Base-by-base conservation (phyloP, 306 rosid species). In the Parietaria judaica region DNA sequence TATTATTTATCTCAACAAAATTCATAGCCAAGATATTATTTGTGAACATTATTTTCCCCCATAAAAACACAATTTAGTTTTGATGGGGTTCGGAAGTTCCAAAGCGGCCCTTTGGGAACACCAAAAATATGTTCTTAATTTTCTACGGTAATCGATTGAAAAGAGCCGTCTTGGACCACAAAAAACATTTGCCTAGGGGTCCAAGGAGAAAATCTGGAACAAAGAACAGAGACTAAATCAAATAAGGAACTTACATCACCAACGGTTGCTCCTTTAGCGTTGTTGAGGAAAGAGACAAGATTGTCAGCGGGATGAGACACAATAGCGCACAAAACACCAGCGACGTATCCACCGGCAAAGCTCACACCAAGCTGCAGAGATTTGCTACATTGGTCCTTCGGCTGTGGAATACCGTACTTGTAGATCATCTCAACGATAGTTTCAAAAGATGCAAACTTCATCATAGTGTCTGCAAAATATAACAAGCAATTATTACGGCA, bases 251-350 rank as follows among this genome's bases (percentile, higher is more conserved):
- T 84, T 72, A 88, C 99, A 79, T 92, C 99, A 76, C 95, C 86
- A 66, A 92, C 94, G 63, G 88, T 88, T 48, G 99, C 94, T 56
- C 96, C 99, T 72, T 92, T 82, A 31, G 99, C 99, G 68, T 86
- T 92, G 86, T 92, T 92, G 70, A 92, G 82, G 64, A 92, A 92
- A 66, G 96, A 92, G 72, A 92, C 99, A 14, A 92, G 96, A 59
- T 92, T 92, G 77, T 92, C 99, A 16, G 99, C 96, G 62, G 99
- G 99, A 72, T 92, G 99, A 72, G 99, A 92, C 63, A 92, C 94
- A 58, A 92, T 56, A 17, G 99, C 99, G 69, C 99, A 92, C 49
- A 88, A 71, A n/a, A 92, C 84, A 66, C 99, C 99, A 10, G 99
- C 99, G 46, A 92, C 46, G 31, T 92, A 88, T 75, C 99, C 99